Evolutionary conservation across 2,329 filamentous ascomycete species (phyloP).

Genomic region (Tolypocladium pustulatum): DNA sequence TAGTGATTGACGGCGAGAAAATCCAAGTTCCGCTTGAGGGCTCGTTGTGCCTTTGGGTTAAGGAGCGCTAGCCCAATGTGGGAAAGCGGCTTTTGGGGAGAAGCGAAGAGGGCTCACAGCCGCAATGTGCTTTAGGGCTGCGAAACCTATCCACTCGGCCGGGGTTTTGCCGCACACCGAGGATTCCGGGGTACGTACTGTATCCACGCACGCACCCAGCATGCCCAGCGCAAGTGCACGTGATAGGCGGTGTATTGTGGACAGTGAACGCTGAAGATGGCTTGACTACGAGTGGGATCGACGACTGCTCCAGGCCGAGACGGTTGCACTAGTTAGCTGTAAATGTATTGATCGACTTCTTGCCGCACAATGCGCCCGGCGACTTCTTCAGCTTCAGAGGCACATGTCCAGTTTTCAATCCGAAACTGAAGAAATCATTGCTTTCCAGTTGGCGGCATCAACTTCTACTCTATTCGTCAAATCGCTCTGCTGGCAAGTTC

Average conservation of each 20-base stretch:
- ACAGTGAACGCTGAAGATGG: no score
- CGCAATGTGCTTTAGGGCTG: conserved; percentile 26
- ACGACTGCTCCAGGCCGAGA: no score
- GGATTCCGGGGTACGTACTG: not conserved
- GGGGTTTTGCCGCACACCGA: conserved; percentile 16
- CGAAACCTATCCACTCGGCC: conserved; percentile 25
- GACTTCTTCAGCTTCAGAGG: not conserved
- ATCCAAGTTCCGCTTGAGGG: conserved; percentile 26
- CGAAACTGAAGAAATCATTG: not conserved
- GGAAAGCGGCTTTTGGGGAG: conserved; percentile 16
- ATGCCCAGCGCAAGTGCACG: not conserved
- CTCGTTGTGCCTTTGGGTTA: conserved; percentile 28
- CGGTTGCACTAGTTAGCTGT: no score
- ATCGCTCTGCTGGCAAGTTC: not conserved
- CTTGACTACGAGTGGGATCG: no score
- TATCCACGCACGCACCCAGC: not conserved
- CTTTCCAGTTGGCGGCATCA: not conserved
- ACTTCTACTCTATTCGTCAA: not conserved
- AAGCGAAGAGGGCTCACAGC: conserved; percentile 25
- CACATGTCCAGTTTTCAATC: no score
- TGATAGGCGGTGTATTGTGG: no score
- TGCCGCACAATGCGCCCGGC: not conserved
- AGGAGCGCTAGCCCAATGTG: conserved; percentile 20
- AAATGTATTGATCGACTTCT: not conserved
- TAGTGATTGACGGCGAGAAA: conserved; percentile 27